A percentile compares a stretch with the other conserved stretches of the same genome.
phyloP scores from a whole-genome alignment of 108 stramenopile species.

The Skeletonema menzelii region DNA sequence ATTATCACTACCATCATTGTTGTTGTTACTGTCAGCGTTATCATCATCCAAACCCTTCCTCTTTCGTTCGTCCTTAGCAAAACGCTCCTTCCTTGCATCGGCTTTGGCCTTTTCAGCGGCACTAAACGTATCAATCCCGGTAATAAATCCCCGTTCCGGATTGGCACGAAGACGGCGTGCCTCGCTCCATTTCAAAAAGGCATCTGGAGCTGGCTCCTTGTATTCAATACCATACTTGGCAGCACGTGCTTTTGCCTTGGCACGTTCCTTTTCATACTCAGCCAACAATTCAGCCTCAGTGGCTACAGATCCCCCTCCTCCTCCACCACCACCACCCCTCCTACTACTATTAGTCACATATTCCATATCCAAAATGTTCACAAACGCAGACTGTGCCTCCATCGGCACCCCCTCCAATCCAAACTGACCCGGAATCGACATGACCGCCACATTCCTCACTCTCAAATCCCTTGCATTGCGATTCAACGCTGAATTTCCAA shows the following conservation, averaged over 20 bases:
- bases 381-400: conserved; percentile 31
- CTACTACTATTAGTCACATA: background rate
- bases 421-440: conserved; percentile 39
- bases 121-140: conserved; percentile 76
- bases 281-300: conserved; percentile 54
- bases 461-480: conserved; percentile 48
- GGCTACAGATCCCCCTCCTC: conserved; percentile 26
- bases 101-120: conserved; percentile 65
- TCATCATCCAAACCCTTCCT: conserved; percentile 24
- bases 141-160: conserved; percentile 69
- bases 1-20: conserved; percentile 11
- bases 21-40: conserved; percentile 11
- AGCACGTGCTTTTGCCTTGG: conserved; percentile 65
- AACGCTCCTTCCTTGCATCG: conserved; percentile 68
- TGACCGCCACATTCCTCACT: conserved; percentile 53
- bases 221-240: conserved; percentile 78
- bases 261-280: conserved; percentile 76
- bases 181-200: conserved; percentile 78
- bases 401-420: conserved; percentile 42
- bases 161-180: conserved; percentile 62
- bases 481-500: conserved; percentile 61
- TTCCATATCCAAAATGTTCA: conserved; percentile 31
- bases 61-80: conserved; percentile 37
- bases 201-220: conserved; percentile 60
- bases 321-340: background rate